A percentile compares a stretch with the other conserved stretches of the same genome.
These are phyloP conservation scores for Tagetes erecta DNA, from an alignment of 129 eudicot species.

Conservation along the genomic window DNA sequence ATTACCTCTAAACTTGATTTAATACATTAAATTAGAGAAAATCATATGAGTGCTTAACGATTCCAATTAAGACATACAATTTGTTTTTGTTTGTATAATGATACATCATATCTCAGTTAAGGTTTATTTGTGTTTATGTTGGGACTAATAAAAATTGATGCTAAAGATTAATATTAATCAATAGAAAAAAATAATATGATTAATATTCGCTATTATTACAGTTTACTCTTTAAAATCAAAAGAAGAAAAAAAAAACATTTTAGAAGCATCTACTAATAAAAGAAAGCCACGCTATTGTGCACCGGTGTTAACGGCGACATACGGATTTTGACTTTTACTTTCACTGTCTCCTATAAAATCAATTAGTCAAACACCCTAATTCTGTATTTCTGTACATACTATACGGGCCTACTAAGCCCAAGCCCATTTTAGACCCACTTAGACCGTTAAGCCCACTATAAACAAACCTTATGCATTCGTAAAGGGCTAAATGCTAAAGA, in stretches of 20 bases:
- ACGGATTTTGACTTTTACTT: background rate
- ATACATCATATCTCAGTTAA: too few species aligned
- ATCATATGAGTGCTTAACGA: too few species aligned
- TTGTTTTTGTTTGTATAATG: too few species aligned
- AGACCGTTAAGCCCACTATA: background rate
- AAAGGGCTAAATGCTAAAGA: too few species aligned
- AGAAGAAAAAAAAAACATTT: slow-evolving; percentile 18
- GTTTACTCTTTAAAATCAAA: background rate
- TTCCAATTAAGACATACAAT: too few species aligned
- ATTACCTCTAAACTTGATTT: too few species aligned
- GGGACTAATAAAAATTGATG: too few species aligned
- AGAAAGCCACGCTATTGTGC: slow-evolving; percentile 4
- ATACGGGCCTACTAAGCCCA: background rate
- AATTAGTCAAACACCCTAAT: background rate
- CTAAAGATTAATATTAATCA: too few species aligned
- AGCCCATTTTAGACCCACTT: background rate
- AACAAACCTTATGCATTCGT: background rate
- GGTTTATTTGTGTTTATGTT: too few species aligned
- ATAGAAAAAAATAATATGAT: too few species aligned
- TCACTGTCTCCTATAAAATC: slow-evolving; percentile 16
- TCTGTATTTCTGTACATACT: background rate
- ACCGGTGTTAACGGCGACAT: background rate
- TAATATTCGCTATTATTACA: too few species aligned
- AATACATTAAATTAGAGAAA: too few species aligned
- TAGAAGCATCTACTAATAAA: slow-evolving; percentile 31